A percentile compares a stretch with the other conserved stretches of the same genome.
phyloP scores from a whole-genome alignment of 306 rosid genomes.

The Cercis canadensis region DNA sequence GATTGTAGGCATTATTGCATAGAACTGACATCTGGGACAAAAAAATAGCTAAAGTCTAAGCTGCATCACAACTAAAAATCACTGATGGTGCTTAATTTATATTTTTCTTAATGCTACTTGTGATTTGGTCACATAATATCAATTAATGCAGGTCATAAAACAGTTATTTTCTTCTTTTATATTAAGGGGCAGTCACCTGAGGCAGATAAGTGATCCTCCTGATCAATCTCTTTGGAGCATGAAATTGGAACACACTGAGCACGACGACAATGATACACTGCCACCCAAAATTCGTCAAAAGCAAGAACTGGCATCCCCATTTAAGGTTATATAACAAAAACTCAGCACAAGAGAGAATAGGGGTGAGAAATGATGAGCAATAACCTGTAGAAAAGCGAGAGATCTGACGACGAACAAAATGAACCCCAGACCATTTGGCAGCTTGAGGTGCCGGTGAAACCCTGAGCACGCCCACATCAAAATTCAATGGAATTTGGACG shows the following conservation, averaged over 20 bases:
- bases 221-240: slow-evolving; percentile 58
- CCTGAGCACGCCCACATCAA: slow-evolving; percentile 26
- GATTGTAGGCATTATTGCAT: not conserved
- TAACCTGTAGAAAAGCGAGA: slow-evolving; percentile 54
- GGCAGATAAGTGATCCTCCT: slow-evolving; percentile 47
- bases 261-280: slow-evolving; percentile 52
- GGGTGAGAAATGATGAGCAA: not conserved
- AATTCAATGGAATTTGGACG: slow-evolving; percentile 48
- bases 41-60: not conserved
- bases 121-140: not conserved
- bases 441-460: slow-evolving; percentile 41
- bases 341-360: not conserved
- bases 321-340: not conserved
- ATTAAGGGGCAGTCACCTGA: slow-evolving; percentile 51
- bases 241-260: slow-evolving; percentile 45
- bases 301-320: slow-evolving; percentile 8
- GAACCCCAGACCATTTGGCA: slow-evolving; percentile 44
- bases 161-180: not conserved
- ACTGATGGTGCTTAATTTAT: not conserved
- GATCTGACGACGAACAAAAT: slow-evolving; percentile 34
- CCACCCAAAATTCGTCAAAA: slow-evolving; percentile 28
- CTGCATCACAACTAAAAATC: not conserved
- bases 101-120: not conserved
- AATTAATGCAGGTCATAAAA: not conserved
- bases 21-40: not conserved